Evolutionary conservation across 768 basidiomycete species (phyloP), one percentile per base, ranked within the genome.

Genomic region (Tylopilus cervinicoccineus): DNA sequence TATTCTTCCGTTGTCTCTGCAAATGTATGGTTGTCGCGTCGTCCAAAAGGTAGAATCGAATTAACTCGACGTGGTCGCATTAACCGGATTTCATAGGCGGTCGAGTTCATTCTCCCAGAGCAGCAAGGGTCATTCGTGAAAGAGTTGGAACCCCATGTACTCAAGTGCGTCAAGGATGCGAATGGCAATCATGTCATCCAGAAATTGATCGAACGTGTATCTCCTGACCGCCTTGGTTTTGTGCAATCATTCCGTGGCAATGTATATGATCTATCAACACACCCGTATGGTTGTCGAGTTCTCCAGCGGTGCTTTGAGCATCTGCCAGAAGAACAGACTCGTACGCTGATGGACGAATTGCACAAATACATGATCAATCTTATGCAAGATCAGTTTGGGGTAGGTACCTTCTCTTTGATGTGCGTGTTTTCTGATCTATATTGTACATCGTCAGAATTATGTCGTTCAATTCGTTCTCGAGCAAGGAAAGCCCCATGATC

Each of bases 131-230:
- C 67, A 16, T 80, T 98, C 40, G 83, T 96, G 19, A 76, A 73
- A 47, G 91, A 92, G 67, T 74, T 97, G 36, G 84, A 91, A 52
- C 77, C 80, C 0, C 80, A 89, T 57, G 81, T 95, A 26, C 70
- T 97, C 43, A 80, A 80, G 58, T 93, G 91, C 58, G 89, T 95
- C 52, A 87, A 87, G 61, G 91, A 95, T 60, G 80, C 86, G 17
- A 93, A 97, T 58, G 93, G 90, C 47, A 98, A 98, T 58, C 94
- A 98, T 70, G 94, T 96, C 66, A 79, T 93, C 43, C 90, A 97
- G 73, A 93, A 93, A 56, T 72, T 96, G 37, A 80, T 98, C 46
- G 84, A 93, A 63, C 77, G 82, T 8, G 84, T 94, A 22, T 74
- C 83, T 16, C 74, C 88, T 6, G 88, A 93, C 20, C 81, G 84